Base-by-base conservation (phyloP, 129 eudicot genomes). In the Flaveria robusta region DNA sequence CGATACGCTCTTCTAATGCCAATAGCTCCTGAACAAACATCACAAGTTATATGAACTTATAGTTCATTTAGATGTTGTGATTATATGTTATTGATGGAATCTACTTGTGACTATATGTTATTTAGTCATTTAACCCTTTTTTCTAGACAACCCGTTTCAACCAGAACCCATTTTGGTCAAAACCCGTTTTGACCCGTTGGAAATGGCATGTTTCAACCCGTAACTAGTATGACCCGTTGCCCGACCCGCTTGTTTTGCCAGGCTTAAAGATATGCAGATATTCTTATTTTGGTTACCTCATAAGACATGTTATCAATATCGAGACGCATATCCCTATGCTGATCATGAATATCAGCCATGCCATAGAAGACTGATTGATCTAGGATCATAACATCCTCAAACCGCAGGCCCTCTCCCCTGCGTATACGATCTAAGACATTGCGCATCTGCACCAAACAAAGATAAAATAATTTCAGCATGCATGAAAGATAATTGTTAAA, bases 301-400 rank as follows among this genome's bases (percentile, higher is more conserved):
- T 93, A 93, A 13, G 98, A 93, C 98, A 93, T 93, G 83, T 88
- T 90, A 81, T 93, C 98, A 41, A 90, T 89, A 81, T 93, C 98
- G 15, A 90, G 88, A 73, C 98, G 89, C 98, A 93, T 90, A 71
- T 88, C 98, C 75, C 97, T 88, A 15, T 93, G 96, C 46, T 88
- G 77, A 79, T 93, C 98, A 50, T 85, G 97, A 70, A 72, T 72
- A 83, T 90, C 96, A 68, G 83, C 82, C 96, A 93, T 87, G 50
- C 93, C 96, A 66, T 79, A 81, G 9, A 93, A 68, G 37, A 85
- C 80, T 3, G 98, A 88, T 56, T 74, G 97, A 79, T 93, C 97
- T 58, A 93, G 87, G 58, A 93, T 72, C 98, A 93, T 93, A 50
- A 90, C 88, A 83, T 93, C 98, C 98, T 93, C 98, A 54, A 91